Evolutionary conservation across 148 eudicot genomes (phyloP).

Genomic region (Silene uniflora): DNA sequence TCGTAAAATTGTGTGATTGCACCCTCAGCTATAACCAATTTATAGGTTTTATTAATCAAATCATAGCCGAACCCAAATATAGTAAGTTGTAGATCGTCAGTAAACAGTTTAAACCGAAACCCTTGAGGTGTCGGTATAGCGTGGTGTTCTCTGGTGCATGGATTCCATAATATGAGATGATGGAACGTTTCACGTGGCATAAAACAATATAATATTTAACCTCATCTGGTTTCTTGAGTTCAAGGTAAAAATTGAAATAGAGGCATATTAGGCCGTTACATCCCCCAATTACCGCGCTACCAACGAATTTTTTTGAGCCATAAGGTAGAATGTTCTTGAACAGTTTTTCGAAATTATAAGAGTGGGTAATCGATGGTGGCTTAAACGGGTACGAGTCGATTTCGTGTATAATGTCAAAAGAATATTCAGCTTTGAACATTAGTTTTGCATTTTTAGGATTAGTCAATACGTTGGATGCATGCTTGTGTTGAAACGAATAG

Average conservation of each 20-base stretch:
- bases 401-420: no score
- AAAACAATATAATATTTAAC: no score
- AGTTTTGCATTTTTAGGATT: neutral
- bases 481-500: neutral
- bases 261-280: conserved; percentile 1
- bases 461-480: neutral
- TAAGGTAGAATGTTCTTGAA: neutral
- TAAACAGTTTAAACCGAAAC: neutral
- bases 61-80: neutral
- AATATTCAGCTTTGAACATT: neutral
- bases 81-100: no score
- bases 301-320: neutral
- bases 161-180: conserved; percentile 8
- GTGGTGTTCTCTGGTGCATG: conserved; percentile 1
- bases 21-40: neutral
- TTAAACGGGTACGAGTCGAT: neutral
- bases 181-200: no score
- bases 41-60: neutral
- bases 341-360: neutral
- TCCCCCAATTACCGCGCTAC: neutral
- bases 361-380: neutral
- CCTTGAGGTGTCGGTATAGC: neutral
- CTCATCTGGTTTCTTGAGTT: no score
- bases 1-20: no score
- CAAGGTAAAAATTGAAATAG: neutral